Conservation (phyloP, 2,329 filamentous ascomycete genomes). For the Apiospora koreana region DNA sequence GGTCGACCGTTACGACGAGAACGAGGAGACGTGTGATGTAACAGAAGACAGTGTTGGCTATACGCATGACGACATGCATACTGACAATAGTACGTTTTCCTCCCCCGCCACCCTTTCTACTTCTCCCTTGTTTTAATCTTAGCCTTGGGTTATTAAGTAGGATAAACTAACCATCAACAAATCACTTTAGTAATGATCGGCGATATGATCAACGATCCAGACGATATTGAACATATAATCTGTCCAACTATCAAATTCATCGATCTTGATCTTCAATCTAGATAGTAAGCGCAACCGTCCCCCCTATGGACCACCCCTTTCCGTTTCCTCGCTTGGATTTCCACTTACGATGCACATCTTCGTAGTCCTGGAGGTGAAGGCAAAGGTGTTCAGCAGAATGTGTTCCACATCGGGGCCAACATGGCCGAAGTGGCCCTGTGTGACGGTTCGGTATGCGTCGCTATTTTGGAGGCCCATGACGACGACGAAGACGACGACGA, state of each 20-base stretch:
- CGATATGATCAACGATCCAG: not conserved
- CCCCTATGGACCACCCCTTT: not conserved
- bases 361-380: not conserved
- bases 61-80: not conserved
- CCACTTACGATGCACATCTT: not conserved
- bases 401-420: not conserved
- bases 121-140: not conserved
- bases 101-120: not conserved
- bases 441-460: not conserved
- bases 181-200: not conserved
- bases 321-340: not conserved
- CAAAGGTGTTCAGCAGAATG: not conserved
- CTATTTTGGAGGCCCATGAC: not conserved
- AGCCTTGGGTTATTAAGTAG: not conserved
- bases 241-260: not conserved
- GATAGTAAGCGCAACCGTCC: not conserved
- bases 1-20: not conserved
- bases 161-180: not conserved
- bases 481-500: not conserved
- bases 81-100: not conserved
- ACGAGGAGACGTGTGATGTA: not conserved
- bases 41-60: not conserved
- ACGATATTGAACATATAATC: not conserved
- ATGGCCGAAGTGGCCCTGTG: not conserved
- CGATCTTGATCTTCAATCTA: not conserved